Conservation (phyloP, 202 grass and related monocot species). For the Setaria italica region DNA sequence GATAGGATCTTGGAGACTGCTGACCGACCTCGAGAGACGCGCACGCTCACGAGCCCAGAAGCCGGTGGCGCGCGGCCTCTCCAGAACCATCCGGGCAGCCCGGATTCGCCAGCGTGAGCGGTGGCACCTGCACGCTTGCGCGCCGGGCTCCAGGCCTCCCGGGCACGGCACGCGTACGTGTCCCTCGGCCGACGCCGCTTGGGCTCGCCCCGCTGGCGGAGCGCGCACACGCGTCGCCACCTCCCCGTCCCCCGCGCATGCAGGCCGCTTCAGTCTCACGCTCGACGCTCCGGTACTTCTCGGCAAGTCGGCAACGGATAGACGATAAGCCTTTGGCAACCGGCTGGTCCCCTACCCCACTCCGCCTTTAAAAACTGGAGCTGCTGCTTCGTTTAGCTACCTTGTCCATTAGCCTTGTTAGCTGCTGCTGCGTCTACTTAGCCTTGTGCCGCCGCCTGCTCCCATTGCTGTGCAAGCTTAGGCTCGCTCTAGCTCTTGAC, state of each 20-base stretch:
- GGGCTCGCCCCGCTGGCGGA: not conserved
- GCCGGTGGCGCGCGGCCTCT: not conserved
- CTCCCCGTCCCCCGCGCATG: not conserved
- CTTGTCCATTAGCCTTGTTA: not conserved
- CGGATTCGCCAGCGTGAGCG: slow-evolving; percentile 6
- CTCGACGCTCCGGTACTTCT: not conserved
- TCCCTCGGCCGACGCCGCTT: not conserved
- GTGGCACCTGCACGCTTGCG: not conserved
- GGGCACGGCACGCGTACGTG: not conserved
- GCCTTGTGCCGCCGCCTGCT: not conserved
- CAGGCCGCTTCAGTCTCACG: slow-evolving; percentile 8
- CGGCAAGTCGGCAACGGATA: not conserved
- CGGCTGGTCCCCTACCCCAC: not conserved
- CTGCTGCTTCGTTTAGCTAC: not conserved
- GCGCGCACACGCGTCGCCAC: slow-evolving; percentile 17
- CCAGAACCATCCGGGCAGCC: not conserved
- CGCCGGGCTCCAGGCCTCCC: not conserved
- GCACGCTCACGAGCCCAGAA: not conserved
- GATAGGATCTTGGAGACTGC: not conserved
- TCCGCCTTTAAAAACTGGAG: slow-evolving; percentile 6
- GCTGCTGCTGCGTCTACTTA: not conserved
- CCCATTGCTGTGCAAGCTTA: not conserved
- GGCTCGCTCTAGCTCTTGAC: not conserved
- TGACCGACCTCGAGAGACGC: not conserved
- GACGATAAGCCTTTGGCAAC: not conserved